Base-by-base conservation (phyloP, 2,329 filamentous ascomycete genomes). In the Scytalidium sp. region DNA sequence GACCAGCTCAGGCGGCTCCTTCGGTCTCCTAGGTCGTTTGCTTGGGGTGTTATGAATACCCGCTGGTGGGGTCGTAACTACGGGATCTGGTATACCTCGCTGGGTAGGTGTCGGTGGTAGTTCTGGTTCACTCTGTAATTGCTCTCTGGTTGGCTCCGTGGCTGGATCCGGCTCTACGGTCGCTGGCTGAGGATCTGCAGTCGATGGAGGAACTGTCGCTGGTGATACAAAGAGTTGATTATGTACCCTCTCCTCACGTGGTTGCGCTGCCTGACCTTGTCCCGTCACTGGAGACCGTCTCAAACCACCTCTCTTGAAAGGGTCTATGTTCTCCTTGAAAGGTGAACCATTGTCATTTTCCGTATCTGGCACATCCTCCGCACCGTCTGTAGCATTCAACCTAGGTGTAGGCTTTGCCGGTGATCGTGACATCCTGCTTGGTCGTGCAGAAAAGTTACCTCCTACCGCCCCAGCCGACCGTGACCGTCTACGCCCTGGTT, bases 31-130 rank as follows among this genome's bases (percentile, higher is more conserved):
- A 2, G 70, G 69, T 25, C 70, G 68, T 51, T 73, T 78, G 19
- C 77, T 79, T 0, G 81, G 80, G 13, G 79, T 82, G 45, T 76
- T 75, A 51, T 84, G 81, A 22, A 85, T 85, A 1, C 82, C 83
- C 19, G 70, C 64, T 1, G 81, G 79, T 7, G 79, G 79, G 3
- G 78, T 78, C 41, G 74, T 78, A 22, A 80, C 71, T 1, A 79
- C 69, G 10, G 76, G 73, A 50, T 84, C 81, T 2, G 69, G 67
- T 11, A 75, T 65, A 3, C 73, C 74, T 32, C 68, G 70, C 43
- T 76, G 71, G 23, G 73, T 72, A 1, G 77, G 76, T 0, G 80
- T 80, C 0, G 80, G 80, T 3, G 85, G 85, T 4, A 88, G 71
- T 43, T 86, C 82, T 1, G 84, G 84, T 57, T 88, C 83, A 15